Percentiles rank a stretch among this genome's conserved stretches.
Evolutionary conservation across 176 grass and related monocot species (phyloP).

Genomic region (Oryza meridionalis): DNA sequence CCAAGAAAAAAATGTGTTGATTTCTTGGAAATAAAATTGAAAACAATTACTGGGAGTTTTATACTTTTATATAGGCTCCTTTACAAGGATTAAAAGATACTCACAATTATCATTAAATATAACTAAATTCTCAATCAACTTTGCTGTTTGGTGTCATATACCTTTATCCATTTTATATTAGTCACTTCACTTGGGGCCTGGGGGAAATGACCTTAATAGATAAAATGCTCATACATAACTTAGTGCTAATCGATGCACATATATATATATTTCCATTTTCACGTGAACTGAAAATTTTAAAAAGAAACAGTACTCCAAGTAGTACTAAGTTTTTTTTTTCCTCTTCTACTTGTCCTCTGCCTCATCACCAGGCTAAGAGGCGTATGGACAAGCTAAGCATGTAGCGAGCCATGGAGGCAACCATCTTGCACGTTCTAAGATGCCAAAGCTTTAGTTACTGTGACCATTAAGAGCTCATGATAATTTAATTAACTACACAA

Average conservation of each 20-base stretch:
- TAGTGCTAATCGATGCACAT: not conserved
- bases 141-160: not conserved
- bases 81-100: not conserved
- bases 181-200: not conserved
- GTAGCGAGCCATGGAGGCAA: constrained; percentile 34
- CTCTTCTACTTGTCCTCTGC: not conserved
- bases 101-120: not conserved
- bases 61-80: not conserved
- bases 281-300: not conserved
- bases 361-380: constrained; percentile 24
- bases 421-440: constrained; percentile 63
- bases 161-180: constrained; percentile 3
- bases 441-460: constrained; percentile 57
- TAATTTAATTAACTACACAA: constrained; percentile 36
- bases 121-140: not conserved
- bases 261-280: constrained; percentile 14
- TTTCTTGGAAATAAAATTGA: not conserved
- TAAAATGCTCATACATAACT: constrained; percentile 7
- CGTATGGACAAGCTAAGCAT: constrained; percentile 32
- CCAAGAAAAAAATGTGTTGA: not conserved
- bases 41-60: too few relatives aligned
- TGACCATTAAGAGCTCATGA: constrained; percentile 48
- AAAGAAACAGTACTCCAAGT: not conserved
- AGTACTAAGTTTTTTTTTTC: not conserved
- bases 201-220: not conserved